These are phyloP conservation scores for Bipolaris zeicola DNA, from an alignment of 2,329 filamentous ascomycete species.

Conservation along the genomic window DNA sequence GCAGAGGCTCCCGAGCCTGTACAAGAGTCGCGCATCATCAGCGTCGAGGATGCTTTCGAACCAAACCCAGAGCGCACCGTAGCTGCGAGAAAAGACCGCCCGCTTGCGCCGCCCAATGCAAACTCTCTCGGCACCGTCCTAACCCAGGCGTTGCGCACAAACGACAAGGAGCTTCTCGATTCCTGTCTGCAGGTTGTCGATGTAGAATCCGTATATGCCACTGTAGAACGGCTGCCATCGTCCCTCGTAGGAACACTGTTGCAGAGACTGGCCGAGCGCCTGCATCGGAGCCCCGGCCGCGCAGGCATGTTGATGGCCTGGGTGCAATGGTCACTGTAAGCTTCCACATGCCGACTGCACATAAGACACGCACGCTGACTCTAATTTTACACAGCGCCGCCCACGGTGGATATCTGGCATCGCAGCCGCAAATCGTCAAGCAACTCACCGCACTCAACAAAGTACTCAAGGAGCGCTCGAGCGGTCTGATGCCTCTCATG, in stretches of 20 bases:
- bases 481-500: constrained; percentile 79
- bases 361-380: constrained; percentile 2
- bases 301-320: constrained; percentile 90
- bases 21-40: constrained; percentile 61
- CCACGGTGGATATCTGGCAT: constrained; percentile 88
- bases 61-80: constrained; percentile 52
- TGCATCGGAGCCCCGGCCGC: constrained; percentile 85
- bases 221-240: constrained; percentile 88
- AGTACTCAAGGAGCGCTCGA: constrained; percentile 84
- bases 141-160: constrained; percentile 88
- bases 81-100: constrained; percentile 51
- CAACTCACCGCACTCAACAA: constrained; percentile 79
- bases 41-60: constrained; percentile 67
- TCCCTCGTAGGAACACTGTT: constrained; percentile 79
- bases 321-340: constrained; percentile 85
- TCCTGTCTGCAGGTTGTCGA: constrained; percentile 86
- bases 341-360: not conserved
- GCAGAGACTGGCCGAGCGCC: constrained; percentile 80
- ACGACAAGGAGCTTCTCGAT: constrained; percentile 88
- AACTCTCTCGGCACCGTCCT: constrained; percentile 91
- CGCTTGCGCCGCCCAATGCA: constrained; percentile 68
- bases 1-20: constrained; percentile 57
- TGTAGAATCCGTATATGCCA: constrained; percentile 77
- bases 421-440: constrained; percentile 80
- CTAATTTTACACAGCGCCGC: constrained; percentile 58